phyloP scores from a whole-genome alignment of 441 rosid species.

The Gossypium gossypioides region DNA sequence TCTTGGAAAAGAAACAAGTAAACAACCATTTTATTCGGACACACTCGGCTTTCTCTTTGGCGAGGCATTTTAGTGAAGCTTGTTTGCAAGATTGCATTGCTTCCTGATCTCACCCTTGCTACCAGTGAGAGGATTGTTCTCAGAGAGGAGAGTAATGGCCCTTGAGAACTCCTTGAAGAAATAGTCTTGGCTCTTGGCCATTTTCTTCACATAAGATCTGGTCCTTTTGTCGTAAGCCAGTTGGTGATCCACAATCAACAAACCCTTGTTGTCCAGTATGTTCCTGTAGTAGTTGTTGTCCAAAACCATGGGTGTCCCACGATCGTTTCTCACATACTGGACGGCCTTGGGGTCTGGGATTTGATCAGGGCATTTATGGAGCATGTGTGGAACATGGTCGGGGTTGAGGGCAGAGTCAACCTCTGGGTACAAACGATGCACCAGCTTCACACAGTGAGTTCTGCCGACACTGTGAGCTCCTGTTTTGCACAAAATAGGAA shows the following conservation, averaged over 20 bases:
- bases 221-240: conserved; percentile 79
- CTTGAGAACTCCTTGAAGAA: conserved; percentile 85
- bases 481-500: conserved; percentile 14
- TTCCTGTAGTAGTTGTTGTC: conserved; percentile 96
- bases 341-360: conserved; percentile 94
- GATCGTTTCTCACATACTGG: conserved; percentile 93
- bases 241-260: conserved; percentile 81
- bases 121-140: conserved; percentile 90
- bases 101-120: conserved; percentile 84
- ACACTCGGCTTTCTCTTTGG: conserved; percentile 13
- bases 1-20: conserved; percentile 9
- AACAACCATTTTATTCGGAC: conserved; percentile 26
- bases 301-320: conserved; percentile 81
- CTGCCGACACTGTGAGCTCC: conserved; percentile 93
- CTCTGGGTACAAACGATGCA: conserved; percentile 81
- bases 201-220: conserved; percentile 77
- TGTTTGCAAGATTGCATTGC: conserved; percentile 79
- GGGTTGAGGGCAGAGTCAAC: conserved; percentile 77
- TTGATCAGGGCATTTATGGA: conserved; percentile 77
- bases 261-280: conserved; percentile 84
- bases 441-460: conserved; percentile 91
- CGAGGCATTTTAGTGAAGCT: conserved; percentile 39
- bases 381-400: conserved; percentile 75
- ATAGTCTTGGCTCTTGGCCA: conserved; percentile 86
- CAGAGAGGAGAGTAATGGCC: conserved; percentile 71